These are phyloP conservation scores for Daldinia decipiens DNA, from an alignment of 495 filamentous ascomycete species.

Conservation along the genomic window DNA sequence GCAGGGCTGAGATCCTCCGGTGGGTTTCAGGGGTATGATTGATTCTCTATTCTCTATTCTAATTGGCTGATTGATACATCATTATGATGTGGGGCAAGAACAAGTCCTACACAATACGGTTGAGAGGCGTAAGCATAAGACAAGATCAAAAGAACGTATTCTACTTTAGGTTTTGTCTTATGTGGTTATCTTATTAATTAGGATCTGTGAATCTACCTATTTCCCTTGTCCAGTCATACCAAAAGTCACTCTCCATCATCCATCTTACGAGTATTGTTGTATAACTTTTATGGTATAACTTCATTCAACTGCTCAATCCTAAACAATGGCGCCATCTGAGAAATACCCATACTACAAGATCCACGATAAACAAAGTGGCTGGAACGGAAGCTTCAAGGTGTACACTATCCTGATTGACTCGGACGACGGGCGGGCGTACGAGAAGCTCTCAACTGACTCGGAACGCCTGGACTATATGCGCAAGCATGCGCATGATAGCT, in stretches of 20 bases:
- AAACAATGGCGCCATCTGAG: conserved; percentile 3
- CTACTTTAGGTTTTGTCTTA: too few relatives aligned
- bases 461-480: conserved; percentile 18
- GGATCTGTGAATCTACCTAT: too few relatives aligned
- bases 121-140: too few relatives aligned
- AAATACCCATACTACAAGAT: conserved; percentile 14
- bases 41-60: not conserved
- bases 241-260: too few relatives aligned
- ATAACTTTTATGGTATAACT: not conserved
- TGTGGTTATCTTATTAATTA: too few relatives aligned
- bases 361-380: not conserved
- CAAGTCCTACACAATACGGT: not conserved
- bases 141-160: too few relatives aligned
- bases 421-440: conserved; percentile 15
- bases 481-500: conserved; percentile 15
- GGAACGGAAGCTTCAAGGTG: conserved; percentile 2
- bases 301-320: not conserved
- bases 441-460: conserved; percentile 9
- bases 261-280: too few relatives aligned
- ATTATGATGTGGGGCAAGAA: not conserved
- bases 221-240: too few relatives aligned
- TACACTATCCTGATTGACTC: conserved; percentile 12
- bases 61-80: not conserved
- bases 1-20: not conserved
- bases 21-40: not conserved